Evolutionary conservation across 2,329 filamentous ascomycete genomes (phyloP).

Genomic region (Paraconiothyrium brasiliense): DNA sequence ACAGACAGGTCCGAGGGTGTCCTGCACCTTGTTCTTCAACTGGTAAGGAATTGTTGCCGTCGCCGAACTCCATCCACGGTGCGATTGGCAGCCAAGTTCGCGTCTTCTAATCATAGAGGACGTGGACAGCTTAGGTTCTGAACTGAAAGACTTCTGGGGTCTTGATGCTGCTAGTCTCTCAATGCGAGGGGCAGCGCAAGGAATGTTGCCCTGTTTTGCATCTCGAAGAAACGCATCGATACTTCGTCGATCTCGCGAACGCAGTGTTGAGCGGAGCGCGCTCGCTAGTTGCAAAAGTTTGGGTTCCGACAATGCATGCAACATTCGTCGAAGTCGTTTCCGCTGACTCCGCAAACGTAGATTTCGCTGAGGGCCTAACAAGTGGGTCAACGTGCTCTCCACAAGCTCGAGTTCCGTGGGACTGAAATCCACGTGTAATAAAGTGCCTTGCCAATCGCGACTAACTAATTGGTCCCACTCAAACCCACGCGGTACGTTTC

Average conservation of each 20-base stretch:
- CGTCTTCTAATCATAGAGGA: conserved; percentile 41
- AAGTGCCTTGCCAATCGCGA: conserved; percentile 39
- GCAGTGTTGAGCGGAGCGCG: conserved; percentile 27
- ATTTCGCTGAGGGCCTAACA: conserved; percentile 13
- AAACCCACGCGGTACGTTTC: conserved; percentile 19
- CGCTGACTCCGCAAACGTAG: conserved; percentile 25
- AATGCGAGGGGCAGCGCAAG: conserved; percentile 30
- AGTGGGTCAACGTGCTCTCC: conserved; percentile 23
- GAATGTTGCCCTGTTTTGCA: conserved; percentile 32
- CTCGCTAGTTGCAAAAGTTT: conserved; percentile 31
- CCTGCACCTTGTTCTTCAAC: conserved; percentile 41
- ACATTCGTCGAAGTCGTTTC: conserved; percentile 33
- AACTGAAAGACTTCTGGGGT: conserved; percentile 25
- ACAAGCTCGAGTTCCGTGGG: conserved; percentile 36
- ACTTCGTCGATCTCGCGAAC: conserved; percentile 28
- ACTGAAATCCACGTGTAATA: conserved; percentile 48
- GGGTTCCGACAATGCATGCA: conserved; percentile 35
- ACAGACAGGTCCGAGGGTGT: conserved; percentile 55
- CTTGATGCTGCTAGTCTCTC: conserved; percentile 38
- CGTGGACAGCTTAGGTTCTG: conserved; percentile 27
- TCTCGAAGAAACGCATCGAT: conserved; percentile 46
- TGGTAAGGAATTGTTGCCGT: conserved; percentile 34
- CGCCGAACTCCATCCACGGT: conserved; percentile 37
- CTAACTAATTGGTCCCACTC: conserved; percentile 38
- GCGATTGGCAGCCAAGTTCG: conserved; percentile 42